A percentile compares a stretch with the other conserved stretches of the same genome.
phyloP scores from a whole-genome alignment of 345 rosid species.

The Lepidium aucheri region DNA sequence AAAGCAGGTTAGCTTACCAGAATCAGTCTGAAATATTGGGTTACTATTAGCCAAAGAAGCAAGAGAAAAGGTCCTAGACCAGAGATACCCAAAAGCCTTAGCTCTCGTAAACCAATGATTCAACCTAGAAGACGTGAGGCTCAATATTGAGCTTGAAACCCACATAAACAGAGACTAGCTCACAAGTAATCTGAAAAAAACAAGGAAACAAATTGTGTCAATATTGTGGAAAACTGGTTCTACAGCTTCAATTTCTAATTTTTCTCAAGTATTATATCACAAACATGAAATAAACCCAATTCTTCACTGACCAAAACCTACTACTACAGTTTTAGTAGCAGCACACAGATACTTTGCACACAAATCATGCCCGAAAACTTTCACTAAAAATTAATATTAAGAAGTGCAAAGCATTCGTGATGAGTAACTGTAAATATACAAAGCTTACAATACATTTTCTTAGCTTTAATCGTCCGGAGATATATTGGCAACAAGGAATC shows the following conservation, averaged over 20 bases:
- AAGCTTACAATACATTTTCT: not conserved
- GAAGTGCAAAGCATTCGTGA: not conserved
- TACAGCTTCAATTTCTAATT: not conserved
- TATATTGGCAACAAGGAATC: not conserved
- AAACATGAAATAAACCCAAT: not conserved
- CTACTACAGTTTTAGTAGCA: not conserved
- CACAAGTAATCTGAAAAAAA: not conserved
- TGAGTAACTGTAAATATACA: not conserved
- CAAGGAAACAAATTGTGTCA: not conserved
- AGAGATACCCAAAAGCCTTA: constrained; percentile 8
- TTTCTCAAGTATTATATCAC: not conserved
- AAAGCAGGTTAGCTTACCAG: not conserved
- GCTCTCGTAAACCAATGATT: constrained; percentile 4
- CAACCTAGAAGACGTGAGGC: constrained; percentile 11
- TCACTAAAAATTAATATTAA: too few species aligned
- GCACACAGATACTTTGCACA: not conserved
- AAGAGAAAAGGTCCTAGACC: not conserved
- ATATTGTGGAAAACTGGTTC: not conserved
- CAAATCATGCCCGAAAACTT: not conserved
- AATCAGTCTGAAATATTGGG: not conserved
- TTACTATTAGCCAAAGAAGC: not conserved
- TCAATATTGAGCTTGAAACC: constrained; percentile 19
- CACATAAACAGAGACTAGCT: constrained; percentile 17
- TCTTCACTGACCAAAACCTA: not conserved
- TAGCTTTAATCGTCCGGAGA: not conserved